phyloP scores from a whole-genome alignment of 1,284 basidiomycete genomes.

The Apiotrichum brassicae region DNA sequence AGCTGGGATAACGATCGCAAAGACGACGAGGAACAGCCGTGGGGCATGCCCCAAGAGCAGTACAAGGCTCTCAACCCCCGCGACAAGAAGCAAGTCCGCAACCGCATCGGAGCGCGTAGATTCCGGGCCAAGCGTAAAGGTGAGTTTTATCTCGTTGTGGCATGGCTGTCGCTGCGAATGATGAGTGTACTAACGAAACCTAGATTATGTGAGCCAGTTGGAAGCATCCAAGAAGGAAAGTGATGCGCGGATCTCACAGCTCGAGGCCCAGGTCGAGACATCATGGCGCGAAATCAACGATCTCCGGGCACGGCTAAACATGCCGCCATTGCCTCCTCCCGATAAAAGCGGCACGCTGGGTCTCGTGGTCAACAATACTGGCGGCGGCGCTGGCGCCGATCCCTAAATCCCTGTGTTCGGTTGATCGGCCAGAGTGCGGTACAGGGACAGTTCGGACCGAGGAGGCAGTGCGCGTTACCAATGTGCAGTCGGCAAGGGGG shows the following conservation, averaged over 20 bases:
- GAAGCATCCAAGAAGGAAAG: constrained; percentile 14
- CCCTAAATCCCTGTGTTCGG: background rate
- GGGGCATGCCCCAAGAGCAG: constrained; percentile 43
- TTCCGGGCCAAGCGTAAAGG: constrained; percentile 44
- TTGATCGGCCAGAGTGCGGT: no score
- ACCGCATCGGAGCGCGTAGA: constrained; percentile 36
- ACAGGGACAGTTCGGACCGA: no score
- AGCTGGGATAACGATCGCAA: constrained; percentile 14
- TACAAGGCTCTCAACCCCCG: constrained; percentile 38
- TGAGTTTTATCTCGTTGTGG: constrained; percentile 14
- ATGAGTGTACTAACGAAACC: no score
- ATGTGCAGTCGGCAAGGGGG: no score
- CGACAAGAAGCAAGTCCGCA: constrained; percentile 44
- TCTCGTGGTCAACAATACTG: constrained; percentile 1
- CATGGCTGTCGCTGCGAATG: constrained; percentile 1
- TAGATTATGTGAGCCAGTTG: constrained; percentile 15
- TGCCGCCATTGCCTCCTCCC: constrained; percentile 14
- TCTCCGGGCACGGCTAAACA: constrained; percentile 22
- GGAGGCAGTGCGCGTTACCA: no score
- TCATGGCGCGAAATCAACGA: constrained; percentile 32
- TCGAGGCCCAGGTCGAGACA: constrained; percentile 21
- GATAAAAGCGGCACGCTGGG: background rate
- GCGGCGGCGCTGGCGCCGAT: background rate
- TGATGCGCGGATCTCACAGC: constrained; percentile 22
- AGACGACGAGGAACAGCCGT: constrained; percentile 30